Base-by-base conservation (phyloP, 2,329 filamentous ascomycete species). In the Exophiala dermatitidis region DNA sequence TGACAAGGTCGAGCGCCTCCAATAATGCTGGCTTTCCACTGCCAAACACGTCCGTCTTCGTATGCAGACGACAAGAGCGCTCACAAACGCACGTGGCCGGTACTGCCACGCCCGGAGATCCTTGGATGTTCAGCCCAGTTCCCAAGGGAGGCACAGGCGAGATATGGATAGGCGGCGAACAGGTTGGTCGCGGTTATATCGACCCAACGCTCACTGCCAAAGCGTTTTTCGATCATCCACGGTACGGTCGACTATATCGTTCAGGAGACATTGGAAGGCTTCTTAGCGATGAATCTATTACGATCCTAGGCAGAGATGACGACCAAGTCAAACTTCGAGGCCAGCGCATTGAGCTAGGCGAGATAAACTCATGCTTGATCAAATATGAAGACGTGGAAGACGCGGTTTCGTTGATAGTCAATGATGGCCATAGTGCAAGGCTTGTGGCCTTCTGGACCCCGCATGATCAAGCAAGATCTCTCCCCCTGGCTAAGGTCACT, bases 271-370 rank as follows among this genome's bases (percentile, higher is more conserved):
- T 88, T 62, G 90, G 89, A 0, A 78, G 88, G 19, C 79, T 95
- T 71, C 78, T 95, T 5, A 75, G 82, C 0, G 86, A 94, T 64
- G 86, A 87, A 0, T 85, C 84, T 0, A 74, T 96, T 5, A 69
- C 87, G 2, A 87, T 93, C 38, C 69, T 81, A 6, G 87, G 88
- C 10, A 79, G 88, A 36, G 74, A 84, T 26, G 89, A 94, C 61
- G 85, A 86, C 56, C 88, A 94, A 67, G 75, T 93, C 51, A 95
- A 94, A 66, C 75, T 95, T 6, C 79, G 88, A 42, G 89, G 90
- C 0, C 86, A 91, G 60, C 76, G 86, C 42, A 83, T 95, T 37
- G 88, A 95, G 65, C 77, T 90, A 7, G 79, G 80, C 1, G 89
- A 94, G 65, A 85, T 95, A 50, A 85, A 82, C 53, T 78, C 77